Conservation (phyloP, 768 basidiomycete species). For the Pluteus cervinus region DNA sequence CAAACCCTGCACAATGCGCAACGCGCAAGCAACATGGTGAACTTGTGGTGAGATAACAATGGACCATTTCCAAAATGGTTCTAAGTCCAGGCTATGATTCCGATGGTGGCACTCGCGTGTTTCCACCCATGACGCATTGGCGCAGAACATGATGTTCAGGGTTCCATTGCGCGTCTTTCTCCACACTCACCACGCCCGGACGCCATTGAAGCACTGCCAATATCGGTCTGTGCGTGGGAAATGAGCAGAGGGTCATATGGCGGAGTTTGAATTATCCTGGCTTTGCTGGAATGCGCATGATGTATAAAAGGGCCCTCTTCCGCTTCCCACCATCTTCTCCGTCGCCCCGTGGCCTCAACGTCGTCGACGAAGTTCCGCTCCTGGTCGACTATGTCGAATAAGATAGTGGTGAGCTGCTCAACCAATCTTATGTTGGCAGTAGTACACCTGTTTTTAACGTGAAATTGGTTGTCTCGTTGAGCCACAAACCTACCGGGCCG, state of each 20-base stretch:
- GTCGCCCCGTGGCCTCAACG: slow-evolving; percentile 31
- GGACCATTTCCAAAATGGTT: too few relatives aligned
- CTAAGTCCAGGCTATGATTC: too few relatives aligned
- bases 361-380: slow-evolving; percentile 25
- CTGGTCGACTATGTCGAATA: slow-evolving; percentile 78
- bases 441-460: slow-evolving; percentile 51
- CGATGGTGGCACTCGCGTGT: too few relatives aligned
- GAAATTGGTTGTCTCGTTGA: slow-evolving; percentile 46
- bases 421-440: slow-evolving; percentile 50
- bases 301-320: slow-evolving; percentile 45
- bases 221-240: slow-evolving; percentile 41
- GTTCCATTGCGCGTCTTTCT: too few relatives aligned
- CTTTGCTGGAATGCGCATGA: slow-evolving; percentile 34
- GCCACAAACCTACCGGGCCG: slow-evolving; percentile 85
- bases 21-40: too few relatives aligned
- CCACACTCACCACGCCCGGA: too few relatives aligned
- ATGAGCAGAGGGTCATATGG: slow-evolving; percentile 16
- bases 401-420: slow-evolving; percentile 94
- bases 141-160: too few relatives aligned
- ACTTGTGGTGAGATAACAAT: too few relatives aligned
- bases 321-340: slow-evolving; percentile 33
- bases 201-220: too few relatives aligned
- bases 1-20: too few relatives aligned
- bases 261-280: slow-evolving; percentile 42
- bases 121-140: too few relatives aligned